A percentile compares a stretch with the other conserved stretches of the same genome.
phyloP scores from a whole-genome alignment of 2,329 filamentous ascomycete species.

The Fusarium anthophilum region DNA sequence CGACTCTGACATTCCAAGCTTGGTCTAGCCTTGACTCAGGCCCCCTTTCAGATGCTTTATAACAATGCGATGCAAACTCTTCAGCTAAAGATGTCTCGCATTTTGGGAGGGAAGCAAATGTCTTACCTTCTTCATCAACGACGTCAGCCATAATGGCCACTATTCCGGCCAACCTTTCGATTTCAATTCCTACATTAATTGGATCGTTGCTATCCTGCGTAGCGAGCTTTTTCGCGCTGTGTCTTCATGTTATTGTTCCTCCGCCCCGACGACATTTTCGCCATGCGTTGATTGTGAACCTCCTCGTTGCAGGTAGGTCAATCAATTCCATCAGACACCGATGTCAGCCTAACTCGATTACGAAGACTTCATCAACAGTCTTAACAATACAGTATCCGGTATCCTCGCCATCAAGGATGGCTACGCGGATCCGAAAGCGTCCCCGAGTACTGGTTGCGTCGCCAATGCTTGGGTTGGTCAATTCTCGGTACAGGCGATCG shows the following conservation, averaged over 20 bases:
- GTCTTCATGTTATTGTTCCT: neutral
- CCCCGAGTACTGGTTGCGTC: neutral
- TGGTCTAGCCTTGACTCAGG: neutral
- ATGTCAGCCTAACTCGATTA: neutral
- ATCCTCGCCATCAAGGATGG: neutral
- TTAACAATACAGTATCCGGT: neutral
- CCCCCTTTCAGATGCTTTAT: neutral
- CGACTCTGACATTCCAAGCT: neutral
- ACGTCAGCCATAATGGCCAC: neutral
- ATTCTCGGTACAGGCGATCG: neutral
- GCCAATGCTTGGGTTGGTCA: constrained; percentile 1
- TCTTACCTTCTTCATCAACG: neutral
- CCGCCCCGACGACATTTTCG: neutral
- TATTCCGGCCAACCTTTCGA: neutral
- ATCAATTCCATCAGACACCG: rapidly evolving
- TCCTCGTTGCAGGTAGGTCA: neutral
- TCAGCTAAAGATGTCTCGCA: neutral
- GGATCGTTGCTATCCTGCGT: neutral
- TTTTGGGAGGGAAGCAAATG: neutral
- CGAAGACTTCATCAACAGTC: neutral
- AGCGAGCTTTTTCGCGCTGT: neutral
- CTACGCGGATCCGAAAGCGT: neutral
- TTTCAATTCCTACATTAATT: neutral
- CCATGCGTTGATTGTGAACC: neutral
- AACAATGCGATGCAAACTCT: neutral